These are phyloP conservation scores for Wickerhamomyces mucosus DNA, from an alignment of 805 yeast species.

Conservation along the genomic window DNA sequence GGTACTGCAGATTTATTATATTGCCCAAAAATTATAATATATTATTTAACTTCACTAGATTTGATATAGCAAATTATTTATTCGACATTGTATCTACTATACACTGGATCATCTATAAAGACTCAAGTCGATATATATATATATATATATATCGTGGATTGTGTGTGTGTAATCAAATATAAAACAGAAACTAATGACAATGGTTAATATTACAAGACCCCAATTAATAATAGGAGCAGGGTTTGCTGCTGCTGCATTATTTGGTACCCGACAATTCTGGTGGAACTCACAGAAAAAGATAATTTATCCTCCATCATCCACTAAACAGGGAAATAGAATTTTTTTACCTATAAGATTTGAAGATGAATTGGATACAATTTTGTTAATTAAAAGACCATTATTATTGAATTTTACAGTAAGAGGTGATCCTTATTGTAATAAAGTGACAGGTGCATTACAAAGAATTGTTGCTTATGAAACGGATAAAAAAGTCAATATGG, in stretches of 20 bases:
- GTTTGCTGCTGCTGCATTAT: slow-evolving; percentile 10
- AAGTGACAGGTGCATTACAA: slow-evolving; percentile 53
- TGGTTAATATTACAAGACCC: slow-evolving; percentile 12
- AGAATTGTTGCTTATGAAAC: slow-evolving; percentile 39
- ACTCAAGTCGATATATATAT: too few relatives aligned
- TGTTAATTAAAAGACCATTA: slow-evolving; percentile 47
- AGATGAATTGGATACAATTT: slow-evolving; percentile 47
- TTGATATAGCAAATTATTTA: too few relatives aligned
- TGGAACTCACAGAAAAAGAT: slow-evolving; percentile 24
- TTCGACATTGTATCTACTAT: too few relatives aligned
- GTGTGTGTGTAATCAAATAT: too few relatives aligned
- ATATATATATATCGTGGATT: not conserved
- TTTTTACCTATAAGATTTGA: slow-evolving; percentile 47
- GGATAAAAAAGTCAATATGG: slow-evolving; percentile 46
- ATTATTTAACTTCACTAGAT: too few relatives aligned
- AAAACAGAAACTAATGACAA: too few relatives aligned
- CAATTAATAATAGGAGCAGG: slow-evolving; percentile 20
- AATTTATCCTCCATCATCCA: slow-evolving; percentile 27
- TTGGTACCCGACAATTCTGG: slow-evolving; percentile 20
- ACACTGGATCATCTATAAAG: too few relatives aligned
- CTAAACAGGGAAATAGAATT: slow-evolving; percentile 29
- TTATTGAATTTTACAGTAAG: slow-evolving; percentile 61
- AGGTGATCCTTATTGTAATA: slow-evolving; percentile 55
- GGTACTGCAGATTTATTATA: too few relatives aligned
- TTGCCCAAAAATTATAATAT: too few relatives aligned